phyloP scores from a whole-genome alignment of 2,329 filamentous ascomycete genomes.

The Colletotrichum neosansevieriae region DNA sequence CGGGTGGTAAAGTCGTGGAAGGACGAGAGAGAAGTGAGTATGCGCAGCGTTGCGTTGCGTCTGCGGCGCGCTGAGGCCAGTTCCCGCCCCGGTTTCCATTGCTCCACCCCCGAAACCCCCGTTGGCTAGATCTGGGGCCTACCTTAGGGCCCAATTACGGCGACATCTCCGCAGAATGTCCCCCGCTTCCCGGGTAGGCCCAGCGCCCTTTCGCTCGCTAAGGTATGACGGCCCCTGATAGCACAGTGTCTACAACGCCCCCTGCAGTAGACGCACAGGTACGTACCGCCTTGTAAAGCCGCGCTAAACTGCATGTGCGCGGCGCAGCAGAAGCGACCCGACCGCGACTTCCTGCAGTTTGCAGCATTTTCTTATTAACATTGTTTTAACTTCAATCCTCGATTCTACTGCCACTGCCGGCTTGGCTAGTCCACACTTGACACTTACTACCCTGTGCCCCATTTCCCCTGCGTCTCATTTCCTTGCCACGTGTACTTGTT shows the following conservation, averaged over 20 bases:
- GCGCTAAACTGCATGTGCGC: conserved; percentile 38
- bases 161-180: conserved; percentile 11
- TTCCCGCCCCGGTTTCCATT: background rate
- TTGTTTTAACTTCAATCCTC: conserved; percentile 35
- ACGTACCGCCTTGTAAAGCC: conserved; percentile 12
- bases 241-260: conserved; percentile 26
- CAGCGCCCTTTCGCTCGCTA: no score
- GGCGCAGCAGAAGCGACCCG: conserved; percentile 30
- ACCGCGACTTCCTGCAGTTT: conserved; percentile 19
- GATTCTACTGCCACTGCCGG: background rate
- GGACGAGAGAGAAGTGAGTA: background rate
- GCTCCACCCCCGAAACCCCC: background rate
- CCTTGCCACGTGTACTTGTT: conserved; percentile 10
- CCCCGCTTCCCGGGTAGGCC: conserved; percentile 23
- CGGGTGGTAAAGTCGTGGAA: conserved; percentile 7
- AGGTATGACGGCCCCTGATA: conserved; percentile 27
- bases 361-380: conserved; percentile 28
- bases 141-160: conserved; percentile 2
- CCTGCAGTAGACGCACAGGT: background rate
- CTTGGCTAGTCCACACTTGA: conserved; percentile 8
- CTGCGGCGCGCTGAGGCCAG: conserved; percentile 33
- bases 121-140: conserved; percentile 9
- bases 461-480: conserved; percentile 6
- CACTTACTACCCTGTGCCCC: conserved; percentile 12
- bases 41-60: conserved; percentile 36